A percentile compares a stretch with the other conserved stretches of the same genome.
These are phyloP conservation scores for Tuber brumale DNA, from an alignment of 495 filamentous ascomycete genomes.

Conservation along the genomic window DNA sequence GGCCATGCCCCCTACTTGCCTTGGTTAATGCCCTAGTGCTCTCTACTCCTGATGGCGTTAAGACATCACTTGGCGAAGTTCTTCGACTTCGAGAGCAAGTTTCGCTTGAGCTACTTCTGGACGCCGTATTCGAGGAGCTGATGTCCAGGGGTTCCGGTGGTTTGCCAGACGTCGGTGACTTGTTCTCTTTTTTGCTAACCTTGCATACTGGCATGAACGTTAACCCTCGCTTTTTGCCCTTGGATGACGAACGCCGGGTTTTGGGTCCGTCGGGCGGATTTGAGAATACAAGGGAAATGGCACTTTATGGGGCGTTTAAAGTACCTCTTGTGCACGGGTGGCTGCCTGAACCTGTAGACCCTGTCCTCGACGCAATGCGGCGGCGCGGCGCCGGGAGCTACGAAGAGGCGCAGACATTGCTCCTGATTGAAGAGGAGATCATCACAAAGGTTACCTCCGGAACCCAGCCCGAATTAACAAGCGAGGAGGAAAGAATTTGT, in stretches of 20 bases:
- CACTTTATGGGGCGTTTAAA: conserved; percentile 75
- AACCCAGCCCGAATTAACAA: conserved; percentile 47
- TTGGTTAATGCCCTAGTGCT: conserved; percentile 87
- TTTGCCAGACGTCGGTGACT: conserved; percentile 77
- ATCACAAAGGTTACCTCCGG: conserved; percentile 65
- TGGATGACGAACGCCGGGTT: conserved; percentile 42
- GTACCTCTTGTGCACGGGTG: conserved; percentile 92
- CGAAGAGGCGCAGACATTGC: conserved; percentile 81
- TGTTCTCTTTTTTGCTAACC: conserved; percentile 79
- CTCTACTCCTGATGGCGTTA: conserved; percentile 57
- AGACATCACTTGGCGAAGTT: conserved; percentile 67
- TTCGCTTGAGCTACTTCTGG: conserved; percentile 72
- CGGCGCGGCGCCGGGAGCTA: conserved; percentile 67
- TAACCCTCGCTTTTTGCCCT: conserved; percentile 73
- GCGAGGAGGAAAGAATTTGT: conserved; percentile 65
- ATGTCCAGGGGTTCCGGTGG: conserved; percentile 56
- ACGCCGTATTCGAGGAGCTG: conserved; percentile 84
- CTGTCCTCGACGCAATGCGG: conserved; percentile 59
- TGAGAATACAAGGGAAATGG: conserved; percentile 74
- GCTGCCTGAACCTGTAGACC: conserved; percentile 61
- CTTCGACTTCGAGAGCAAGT: conserved; percentile 77
- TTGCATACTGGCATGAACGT: conserved; percentile 98
- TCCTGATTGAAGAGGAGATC: conserved; percentile 80
- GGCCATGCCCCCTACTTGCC: conserved; percentile 86
- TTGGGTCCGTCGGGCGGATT: conserved; percentile 61